Evolutionary conservation across 2,329 filamentous ascomycete genomes (phyloP).

Genomic region (Xylariaceae sp.): DNA sequence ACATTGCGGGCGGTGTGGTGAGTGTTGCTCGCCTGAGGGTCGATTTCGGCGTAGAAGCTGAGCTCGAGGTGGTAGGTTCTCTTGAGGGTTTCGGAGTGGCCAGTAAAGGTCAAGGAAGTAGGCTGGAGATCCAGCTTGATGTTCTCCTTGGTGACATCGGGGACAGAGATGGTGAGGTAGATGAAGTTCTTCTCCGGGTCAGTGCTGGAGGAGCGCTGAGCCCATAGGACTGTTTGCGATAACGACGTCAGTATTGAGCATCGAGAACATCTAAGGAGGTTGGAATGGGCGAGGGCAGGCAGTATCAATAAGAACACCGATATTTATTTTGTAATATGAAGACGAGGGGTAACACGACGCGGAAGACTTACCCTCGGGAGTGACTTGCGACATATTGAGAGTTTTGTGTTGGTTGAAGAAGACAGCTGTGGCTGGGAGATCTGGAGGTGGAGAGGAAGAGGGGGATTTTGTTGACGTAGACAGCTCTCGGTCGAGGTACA

Average conservation of each 20-base stretch:
- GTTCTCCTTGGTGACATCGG: slow-evolving; percentile 73
- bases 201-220: slow-evolving; percentile 81
- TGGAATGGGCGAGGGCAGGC: too few species aligned
- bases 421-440: not conserved
- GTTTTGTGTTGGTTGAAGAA: not conserved
- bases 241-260: too few species aligned
- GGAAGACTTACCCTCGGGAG: slow-evolving; percentile 36
- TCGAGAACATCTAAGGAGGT: too few species aligned
- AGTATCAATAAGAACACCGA: too few species aligned
- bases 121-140: slow-evolving; percentile 82
- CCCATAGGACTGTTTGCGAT: slow-evolving; percentile 75
- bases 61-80: slow-evolving; percentile 81
- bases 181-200: slow-evolving; percentile 89
- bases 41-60: slow-evolving; percentile 87
- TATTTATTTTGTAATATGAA: not conserved
- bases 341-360: not conserved
- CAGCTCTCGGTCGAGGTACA: too few species aligned
- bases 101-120: slow-evolving; percentile 73
- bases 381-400: slow-evolving; percentile 27
- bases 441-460: too few species aligned
- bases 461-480: too few species aligned
- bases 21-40: slow-evolving; percentile 75
- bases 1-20: slow-evolving; percentile 86
- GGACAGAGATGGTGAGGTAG: slow-evolving; percentile 85
- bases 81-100: slow-evolving; percentile 79